These are phyloP conservation scores for Avena eriantha DNA, from an alignment of 176 grass and related monocot genomes.

Conservation along the genomic window DNA sequence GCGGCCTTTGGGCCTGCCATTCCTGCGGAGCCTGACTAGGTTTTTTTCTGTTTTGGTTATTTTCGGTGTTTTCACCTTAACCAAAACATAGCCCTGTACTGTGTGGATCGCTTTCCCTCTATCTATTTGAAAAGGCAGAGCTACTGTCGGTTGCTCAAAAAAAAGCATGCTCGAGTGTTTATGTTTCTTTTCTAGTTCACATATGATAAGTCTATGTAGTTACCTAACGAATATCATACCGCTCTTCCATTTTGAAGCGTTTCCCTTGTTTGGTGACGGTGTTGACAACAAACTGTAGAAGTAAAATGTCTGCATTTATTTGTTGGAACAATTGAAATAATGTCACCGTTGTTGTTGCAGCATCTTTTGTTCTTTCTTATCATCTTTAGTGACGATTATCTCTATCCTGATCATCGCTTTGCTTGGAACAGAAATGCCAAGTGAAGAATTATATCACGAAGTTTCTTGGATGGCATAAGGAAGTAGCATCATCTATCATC, in stretches of 20 bases:
- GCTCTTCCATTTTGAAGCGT: too few species aligned
- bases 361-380: neutral
- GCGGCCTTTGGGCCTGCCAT: too few species aligned
- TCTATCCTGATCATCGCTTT: neutral
- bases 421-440: slow-evolving; percentile 62
- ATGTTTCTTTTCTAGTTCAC: neutral
- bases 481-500: slow-evolving; percentile 21
- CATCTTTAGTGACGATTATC: neutral
- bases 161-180: neutral
- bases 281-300: neutral
- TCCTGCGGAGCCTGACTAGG: too few species aligned
- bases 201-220: neutral
- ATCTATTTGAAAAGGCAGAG: too few species aligned
- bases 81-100: too few species aligned
- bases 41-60: too few species aligned
- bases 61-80: too few species aligned
- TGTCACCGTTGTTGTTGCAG: neutral
- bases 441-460: slow-evolving; percentile 81
- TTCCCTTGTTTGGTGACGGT: too few species aligned
- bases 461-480: slow-evolving; percentile 71
- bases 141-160: too few species aligned
- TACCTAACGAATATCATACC: too few species aligned
- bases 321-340: neutral
- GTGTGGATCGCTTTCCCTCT: too few species aligned
- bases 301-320: neutral